Conservation (phyloP, 495 filamentous ascomycete species). For the Aspergillus sclerotiicarbonarius region DNA sequence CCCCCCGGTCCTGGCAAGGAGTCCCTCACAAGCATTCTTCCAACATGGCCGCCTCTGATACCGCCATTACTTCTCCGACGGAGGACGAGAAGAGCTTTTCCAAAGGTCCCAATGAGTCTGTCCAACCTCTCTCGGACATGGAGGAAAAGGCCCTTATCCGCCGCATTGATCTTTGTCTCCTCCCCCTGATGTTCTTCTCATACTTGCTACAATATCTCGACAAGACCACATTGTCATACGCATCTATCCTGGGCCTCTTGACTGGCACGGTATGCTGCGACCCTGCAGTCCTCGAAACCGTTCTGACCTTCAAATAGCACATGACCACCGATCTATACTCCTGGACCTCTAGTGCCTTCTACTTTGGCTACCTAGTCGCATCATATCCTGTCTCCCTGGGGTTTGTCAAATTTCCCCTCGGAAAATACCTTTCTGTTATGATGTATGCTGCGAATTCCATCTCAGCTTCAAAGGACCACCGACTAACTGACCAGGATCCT, state of each 20-base stretch:
- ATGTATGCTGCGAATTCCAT: background rate
- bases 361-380: slow-evolving; percentile 15
- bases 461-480: background rate
- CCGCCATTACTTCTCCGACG: background rate
- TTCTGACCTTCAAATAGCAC: background rate
- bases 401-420: slow-evolving; percentile 17
- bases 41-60: background rate
- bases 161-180: slow-evolving; percentile 8
- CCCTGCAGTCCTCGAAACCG: too few species aligned
- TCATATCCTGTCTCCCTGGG: slow-evolving; percentile 15
- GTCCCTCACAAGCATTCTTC: background rate
- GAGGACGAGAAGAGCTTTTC: background rate
- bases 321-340: slow-evolving; percentile 11
- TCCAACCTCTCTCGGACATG: background rate
- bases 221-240: slow-evolving; percentile 9
- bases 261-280: slow-evolving; percentile 2
- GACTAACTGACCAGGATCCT: slow-evolving; percentile 12
- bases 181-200: slow-evolving; percentile 10
- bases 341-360: slow-evolving; percentile 15
- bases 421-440: slow-evolving; percentile 14
- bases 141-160: slow-evolving; percentile 9
- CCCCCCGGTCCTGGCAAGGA: background rate
- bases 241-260: slow-evolving; percentile 9
- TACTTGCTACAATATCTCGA: slow-evolving; percentile 13
- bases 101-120: slow-evolving; percentile 6